A percentile compares a stretch with the other conserved stretches of the same genome.
phyloP scores from a whole-genome alignment of 805 yeast species.

The Yarrowia sp. region DNA sequence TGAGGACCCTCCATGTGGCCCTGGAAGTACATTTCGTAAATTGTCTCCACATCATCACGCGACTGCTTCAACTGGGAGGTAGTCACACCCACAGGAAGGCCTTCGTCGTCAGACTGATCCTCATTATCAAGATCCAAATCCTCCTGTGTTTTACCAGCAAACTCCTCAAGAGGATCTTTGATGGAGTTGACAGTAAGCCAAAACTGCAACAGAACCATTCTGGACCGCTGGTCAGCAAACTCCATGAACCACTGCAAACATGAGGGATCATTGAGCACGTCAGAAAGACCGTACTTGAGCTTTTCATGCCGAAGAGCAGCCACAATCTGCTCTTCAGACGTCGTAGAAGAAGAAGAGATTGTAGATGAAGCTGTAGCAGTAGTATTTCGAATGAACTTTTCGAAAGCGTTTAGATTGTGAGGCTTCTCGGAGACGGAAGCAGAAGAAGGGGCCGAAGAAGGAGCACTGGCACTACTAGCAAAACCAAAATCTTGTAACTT shows the following conservation, averaged over 20 bases:
- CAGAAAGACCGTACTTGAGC: conserved; percentile 4
- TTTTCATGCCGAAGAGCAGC: neutral
- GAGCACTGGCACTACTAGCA: neutral
- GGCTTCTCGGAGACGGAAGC: neutral
- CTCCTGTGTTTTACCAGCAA: conserved; percentile 33
- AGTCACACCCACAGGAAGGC: conserved; percentile 26
- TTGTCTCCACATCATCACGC: conserved; percentile 50
- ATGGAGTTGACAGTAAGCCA: conserved; percentile 67
- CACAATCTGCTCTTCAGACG: conserved; percentile 35
- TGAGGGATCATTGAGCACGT: conserved; percentile 46
- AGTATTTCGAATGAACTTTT: conserved; percentile 31
- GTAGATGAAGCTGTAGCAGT: neutral
- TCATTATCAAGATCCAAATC: conserved; percentile 35
- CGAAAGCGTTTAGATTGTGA: conserved; percentile 6
- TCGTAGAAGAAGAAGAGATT: conserved; percentile 35
- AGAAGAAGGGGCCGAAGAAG: neutral
- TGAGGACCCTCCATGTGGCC: conserved; percentile 29
- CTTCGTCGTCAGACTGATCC: conserved; percentile 28
- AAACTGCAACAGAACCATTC: conserved; percentile 51
- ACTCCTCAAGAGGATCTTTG: conserved; percentile 68
- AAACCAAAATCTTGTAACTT: neutral
- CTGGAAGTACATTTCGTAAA: conserved; percentile 46
- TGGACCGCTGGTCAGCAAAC: conserved; percentile 51
- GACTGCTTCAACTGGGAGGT: conserved; percentile 4
- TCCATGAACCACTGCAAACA: conserved; percentile 51